phyloP scores from a whole-genome alignment of 2,329 filamentous ascomycete species.

The Xylaria sp. region DNA sequence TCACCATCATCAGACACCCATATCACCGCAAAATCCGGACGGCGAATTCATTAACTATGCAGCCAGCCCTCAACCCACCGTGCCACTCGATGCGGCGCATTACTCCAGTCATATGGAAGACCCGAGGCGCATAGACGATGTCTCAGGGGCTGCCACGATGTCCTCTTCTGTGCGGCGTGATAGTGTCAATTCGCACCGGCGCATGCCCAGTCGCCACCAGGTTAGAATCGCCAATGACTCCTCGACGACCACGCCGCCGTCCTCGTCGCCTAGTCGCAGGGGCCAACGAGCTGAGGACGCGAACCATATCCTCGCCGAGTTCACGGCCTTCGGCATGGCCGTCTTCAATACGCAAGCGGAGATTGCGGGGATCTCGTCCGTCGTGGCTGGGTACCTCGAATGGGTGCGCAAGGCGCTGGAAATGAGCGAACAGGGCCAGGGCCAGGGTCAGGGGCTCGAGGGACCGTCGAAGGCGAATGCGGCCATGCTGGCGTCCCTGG shows the following conservation, averaged over 20 bases:
- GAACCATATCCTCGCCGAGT: slow-evolving; percentile 22
- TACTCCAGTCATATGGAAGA: slow-evolving; percentile 15
- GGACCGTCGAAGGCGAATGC: slow-evolving; percentile 9
- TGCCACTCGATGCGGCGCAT: slow-evolving; percentile 13
- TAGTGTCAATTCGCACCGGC: slow-evolving; percentile 15
- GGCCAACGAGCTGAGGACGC: slow-evolving; percentile 15
- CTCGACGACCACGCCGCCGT: slow-evolving; percentile 12
- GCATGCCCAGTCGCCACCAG: slow-evolving; percentile 20
- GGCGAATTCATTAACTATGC: slow-evolving; percentile 20
- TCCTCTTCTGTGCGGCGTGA: slow-evolving; percentile 4
- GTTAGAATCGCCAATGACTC: slow-evolving; percentile 19
- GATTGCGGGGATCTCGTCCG: slow-evolving; percentile 24
- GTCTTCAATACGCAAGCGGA: slow-evolving; percentile 24
- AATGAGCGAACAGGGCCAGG: neutral
- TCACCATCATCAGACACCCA: slow-evolving; percentile 12
- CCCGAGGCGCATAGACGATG: slow-evolving; percentile 6
- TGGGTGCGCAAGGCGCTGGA: slow-evolving; percentile 20
- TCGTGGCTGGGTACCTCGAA: slow-evolving; percentile 24
- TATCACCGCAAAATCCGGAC: slow-evolving; percentile 19
- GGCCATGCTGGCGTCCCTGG: slow-evolving; percentile 21
- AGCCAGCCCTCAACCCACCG: slow-evolving; percentile 14
- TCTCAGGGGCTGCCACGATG: neutral
- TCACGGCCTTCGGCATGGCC: slow-evolving; percentile 23
- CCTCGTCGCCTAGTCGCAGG: slow-evolving; percentile 14
- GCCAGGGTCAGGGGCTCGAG: neutral